Conservation (phyloP, 495 filamentous ascomycete species). For the Neurospora sp. region DNA sequence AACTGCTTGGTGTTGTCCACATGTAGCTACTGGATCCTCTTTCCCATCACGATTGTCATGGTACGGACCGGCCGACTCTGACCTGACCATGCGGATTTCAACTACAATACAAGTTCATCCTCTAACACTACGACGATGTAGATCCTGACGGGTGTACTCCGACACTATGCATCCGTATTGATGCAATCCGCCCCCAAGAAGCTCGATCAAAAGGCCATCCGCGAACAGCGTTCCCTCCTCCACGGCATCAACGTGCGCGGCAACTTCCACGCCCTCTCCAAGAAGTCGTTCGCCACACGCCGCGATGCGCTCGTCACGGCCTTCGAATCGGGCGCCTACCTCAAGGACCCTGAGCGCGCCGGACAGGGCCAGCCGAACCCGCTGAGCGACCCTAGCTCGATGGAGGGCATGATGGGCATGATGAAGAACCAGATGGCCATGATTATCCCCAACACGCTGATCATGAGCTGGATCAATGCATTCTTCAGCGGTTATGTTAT, state of each 20-base stretch:
- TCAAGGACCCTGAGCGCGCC: conserved; percentile 77
- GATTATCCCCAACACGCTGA: conserved; percentile 97
- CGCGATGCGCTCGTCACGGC: conserved; percentile 69
- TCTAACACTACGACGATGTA: conserved; percentile 21
- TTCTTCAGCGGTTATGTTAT: conserved; percentile 98
- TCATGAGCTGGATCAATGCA: conserved; percentile 99
- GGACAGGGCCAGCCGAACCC: conserved; percentile 88
- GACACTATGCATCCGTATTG: conserved; percentile 87
- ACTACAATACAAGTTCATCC: neutral
- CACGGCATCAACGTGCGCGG: conserved; percentile 77
- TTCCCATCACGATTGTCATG: conserved; percentile 97
- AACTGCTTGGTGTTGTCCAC: neutral
- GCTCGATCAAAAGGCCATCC: conserved; percentile 60
- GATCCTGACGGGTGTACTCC: conserved; percentile 90
- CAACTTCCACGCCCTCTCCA: conserved; percentile 65
- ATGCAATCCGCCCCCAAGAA: conserved; percentile 83
- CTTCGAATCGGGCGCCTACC: conserved; percentile 74
- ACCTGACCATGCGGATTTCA: neutral
- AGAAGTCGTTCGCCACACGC: conserved; percentile 63
- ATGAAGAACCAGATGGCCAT: conserved; percentile 99
- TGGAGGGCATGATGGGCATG: conserved; percentile 99
- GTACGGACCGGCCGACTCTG: conserved; percentile 33
- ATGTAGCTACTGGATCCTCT: conserved; percentile 89
- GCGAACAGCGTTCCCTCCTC: conserved; percentile 78
- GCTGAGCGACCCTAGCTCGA: conserved; percentile 91